Percentiles rank a stretch among this genome's conserved stretches.
These are phyloP conservation scores for Miamiensis avidus DNA, from an alignment of 169 alveolate genomes.

Conservation along the genomic window DNA sequence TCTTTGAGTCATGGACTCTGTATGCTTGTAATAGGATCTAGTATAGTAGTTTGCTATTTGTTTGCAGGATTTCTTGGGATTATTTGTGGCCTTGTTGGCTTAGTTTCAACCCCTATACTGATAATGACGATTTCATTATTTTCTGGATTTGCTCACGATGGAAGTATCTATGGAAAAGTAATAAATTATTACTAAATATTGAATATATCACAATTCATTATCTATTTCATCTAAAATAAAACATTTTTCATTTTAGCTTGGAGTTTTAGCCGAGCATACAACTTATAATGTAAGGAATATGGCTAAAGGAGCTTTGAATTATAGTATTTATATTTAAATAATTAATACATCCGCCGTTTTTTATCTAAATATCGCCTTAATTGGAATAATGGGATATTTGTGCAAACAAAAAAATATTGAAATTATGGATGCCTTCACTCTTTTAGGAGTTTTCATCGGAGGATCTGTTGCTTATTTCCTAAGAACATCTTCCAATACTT, in stretches of 20 bases:
- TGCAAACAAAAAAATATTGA: background rate
- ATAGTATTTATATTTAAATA: slow-evolving; percentile 1
- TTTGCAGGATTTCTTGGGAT: slow-evolving; percentile 15
- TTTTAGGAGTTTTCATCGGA: slow-evolving; percentile 21
- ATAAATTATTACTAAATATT: background rate
- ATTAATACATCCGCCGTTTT: background rate
- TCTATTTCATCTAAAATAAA: too few relatives aligned
- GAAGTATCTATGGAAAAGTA: background rate
- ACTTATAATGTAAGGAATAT: background rate
- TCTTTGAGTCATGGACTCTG: background rate
- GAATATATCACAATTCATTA: too few relatives aligned
- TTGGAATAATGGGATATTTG: background rate
- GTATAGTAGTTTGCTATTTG: slow-evolving; percentile 1
- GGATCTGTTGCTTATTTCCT: slow-evolving; percentile 7
- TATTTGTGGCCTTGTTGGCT: slow-evolving; percentile 2
- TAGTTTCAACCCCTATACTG: slow-evolving; percentile 9
- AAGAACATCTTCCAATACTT: background rate
- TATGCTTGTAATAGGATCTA: background rate
- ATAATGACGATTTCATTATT: slow-evolving; percentile 7
- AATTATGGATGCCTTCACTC: slow-evolving; percentile 15
- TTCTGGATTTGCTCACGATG: slow-evolving; percentile 14
- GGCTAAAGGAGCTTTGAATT: background rate
- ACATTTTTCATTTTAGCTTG: background rate
- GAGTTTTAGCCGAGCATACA: background rate
- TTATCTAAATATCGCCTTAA: background rate